Evolutionary conservation across 805 yeast genomes (phyloP), one percentile per base, ranked within the genome.

Genomic region (Wickerhamomyces bisporus): DNA sequence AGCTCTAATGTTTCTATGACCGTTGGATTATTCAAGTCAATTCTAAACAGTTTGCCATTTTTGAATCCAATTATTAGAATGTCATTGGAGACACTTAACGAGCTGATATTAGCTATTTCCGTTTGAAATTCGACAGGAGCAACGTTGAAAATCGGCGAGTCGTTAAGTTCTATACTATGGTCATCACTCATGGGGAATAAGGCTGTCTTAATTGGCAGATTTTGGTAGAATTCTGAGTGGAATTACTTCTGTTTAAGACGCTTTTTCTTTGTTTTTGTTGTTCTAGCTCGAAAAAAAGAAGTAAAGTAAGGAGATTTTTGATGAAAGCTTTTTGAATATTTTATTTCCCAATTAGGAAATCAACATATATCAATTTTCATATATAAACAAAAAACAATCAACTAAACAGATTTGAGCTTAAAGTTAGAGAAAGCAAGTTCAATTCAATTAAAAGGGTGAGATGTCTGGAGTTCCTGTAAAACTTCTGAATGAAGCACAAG

Each of bases 401-500:
- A n/a, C n/a, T n/a, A n/a, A n/a, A n/a, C n/a, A n/a, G n/a, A n/a
- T n/a, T n/a, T n/a, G n/a, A n/a, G n/a, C n/a, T n/a, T n/a, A n/a
- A n/a, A n/a, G n/a, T n/a, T n/a, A n/a, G n/a, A n/a, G n/a, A n/a
- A n/a, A n/a, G n/a, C n/a, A n/a, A n/a, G n/a, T n/a, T n/a, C n/a
- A n/a, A n/a, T n/a, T n/a, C n/a, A n/a, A n/a, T n/a, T n/a, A n/a
- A n/a, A n/a, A n/a, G n/a, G n/a, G n/a, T n/a, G 24, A 23, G 16
- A 55, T 55, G 60, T 51, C 81, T 43, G 84, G 88, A 27, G 77
- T 87, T 25, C 98, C 98, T 2, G 79, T 88, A 15, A 82, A 87
- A 60, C 79, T 91, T 19, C 69, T 91, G 35, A 84, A 78, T 55
- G 98, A 89, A 62, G 85, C 96, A 8, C 84, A 77, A 68, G 96